These are phyloP conservation scores for Canavalia ensiformis DNA, from an alignment of 306 rosid species.

Conservation along the genomic window DNA sequence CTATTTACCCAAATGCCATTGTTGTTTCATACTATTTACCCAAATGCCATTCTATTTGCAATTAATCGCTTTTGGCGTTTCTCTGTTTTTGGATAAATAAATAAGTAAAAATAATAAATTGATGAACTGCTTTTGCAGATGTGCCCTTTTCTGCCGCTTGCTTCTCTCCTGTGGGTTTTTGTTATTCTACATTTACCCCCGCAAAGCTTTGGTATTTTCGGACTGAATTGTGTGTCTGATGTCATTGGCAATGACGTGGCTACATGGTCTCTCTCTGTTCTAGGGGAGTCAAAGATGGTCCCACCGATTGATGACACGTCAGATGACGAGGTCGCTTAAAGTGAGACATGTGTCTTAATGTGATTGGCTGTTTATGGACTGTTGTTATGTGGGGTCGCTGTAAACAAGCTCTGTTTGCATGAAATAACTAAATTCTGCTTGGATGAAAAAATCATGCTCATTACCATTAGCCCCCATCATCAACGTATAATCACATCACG, in stretches of 20 bases:
- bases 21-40: slow-evolving; percentile 49
- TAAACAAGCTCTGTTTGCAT: background rate
- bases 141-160: slow-evolving; percentile 34
- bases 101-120: background rate
- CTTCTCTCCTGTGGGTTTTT: background rate
- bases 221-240: background rate
- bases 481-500: background rate
- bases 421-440: slow-evolving; percentile 37
- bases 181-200: slow-evolving; percentile 13
- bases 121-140: slow-evolving; percentile 3
- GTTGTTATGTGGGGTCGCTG: background rate
- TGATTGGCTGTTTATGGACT: background rate
- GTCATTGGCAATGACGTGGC: background rate
- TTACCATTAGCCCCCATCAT: background rate
- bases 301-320: slow-evolving; percentile 41
- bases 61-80: slow-evolving; percentile 32
- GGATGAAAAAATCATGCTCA: slow-evolving; percentile 24
- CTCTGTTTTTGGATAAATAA: slow-evolving; percentile 31
- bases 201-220: background rate
- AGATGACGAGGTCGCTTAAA: background rate
- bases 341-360: background rate
- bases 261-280: background rate
- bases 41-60: slow-evolving; percentile 39
- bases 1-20: slow-evolving; percentile 57
- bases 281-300: slow-evolving; percentile 12